Base-by-base conservation (phyloP, 2,329 filamentous ascomycete genomes). In the Fusarium xyrophilum region DNA sequence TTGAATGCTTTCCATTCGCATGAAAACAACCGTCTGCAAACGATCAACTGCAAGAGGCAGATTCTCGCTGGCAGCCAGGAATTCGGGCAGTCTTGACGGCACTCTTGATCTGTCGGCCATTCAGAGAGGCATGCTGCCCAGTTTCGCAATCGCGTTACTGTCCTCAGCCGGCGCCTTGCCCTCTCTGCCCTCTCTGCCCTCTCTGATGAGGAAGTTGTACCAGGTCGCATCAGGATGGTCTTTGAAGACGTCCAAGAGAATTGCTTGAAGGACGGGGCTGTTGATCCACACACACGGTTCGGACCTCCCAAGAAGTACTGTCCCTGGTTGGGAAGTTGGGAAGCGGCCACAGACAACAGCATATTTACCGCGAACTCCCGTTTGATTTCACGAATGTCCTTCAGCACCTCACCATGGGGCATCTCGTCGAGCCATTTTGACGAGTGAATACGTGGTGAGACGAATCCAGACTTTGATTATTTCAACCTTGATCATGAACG, bases 51-150 rank as follows among this genome's bases (percentile, higher is more conserved):
- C 35, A 9, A 68, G 35, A 2, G 42, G 35, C 9, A 48, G 13
- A 0, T 36, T 27, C 21, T 65, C 51, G 17, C 38, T 54, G 2
- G 21, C 25, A 15, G 66, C 63, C 1, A 71, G 28, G 28, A 7
- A 63, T 42, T 6, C 27, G 53, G 8, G 66, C 60, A 10, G 60
- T 54, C 43, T 69, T 68, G 23, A 63, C 36, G 1, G 52, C 44
- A 3, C 63, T 69, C 44, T 68, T 66, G 28, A 73, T 73, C 33
- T 73, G 65, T 6, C 65, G 52, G 7, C 71, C 71, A 14, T 73
- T 67, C 6, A 67, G 36, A 67, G 36, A 13, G 50, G 21, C 30
- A 36, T 27, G 6, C 33, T 21, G 2, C 67, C 60, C 1, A 64
- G 28, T 1, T 46, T 36, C 0, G n/a, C 54, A 25, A 67, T 58